Evolutionary conservation across 2,329 filamentous ascomycete species (phyloP).

Genomic region (Nothophoma quercina): DNA sequence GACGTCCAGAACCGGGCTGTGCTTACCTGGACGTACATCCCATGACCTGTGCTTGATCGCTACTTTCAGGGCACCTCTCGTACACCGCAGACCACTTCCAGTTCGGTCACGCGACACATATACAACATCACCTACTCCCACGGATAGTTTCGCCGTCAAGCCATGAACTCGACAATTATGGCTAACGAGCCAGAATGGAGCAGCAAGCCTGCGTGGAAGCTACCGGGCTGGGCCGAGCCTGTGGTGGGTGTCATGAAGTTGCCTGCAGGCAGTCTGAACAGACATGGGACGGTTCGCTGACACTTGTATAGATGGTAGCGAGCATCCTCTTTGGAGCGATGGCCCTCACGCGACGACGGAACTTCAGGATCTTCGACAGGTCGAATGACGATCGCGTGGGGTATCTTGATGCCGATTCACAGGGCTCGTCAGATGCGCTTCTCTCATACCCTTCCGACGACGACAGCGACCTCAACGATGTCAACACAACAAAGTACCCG

Average conservation of each 20-base stretch:
- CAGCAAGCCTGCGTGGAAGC: slow-evolving; percentile 52
- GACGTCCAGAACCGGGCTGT: slow-evolving; percentile 12
- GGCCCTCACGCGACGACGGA: slow-evolving; percentile 56
- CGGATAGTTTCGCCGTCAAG: background rate
- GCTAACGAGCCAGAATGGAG: slow-evolving; percentile 45
- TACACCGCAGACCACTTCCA: background rate
- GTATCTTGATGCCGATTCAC: slow-evolving; percentile 47
- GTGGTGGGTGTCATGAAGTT: slow-evolving; percentile 37
- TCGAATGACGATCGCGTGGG: slow-evolving; percentile 30
- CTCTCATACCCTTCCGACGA: slow-evolving; percentile 46
- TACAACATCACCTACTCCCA: background rate
- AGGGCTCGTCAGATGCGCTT: slow-evolving; percentile 51
- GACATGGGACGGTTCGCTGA: slow-evolving; percentile 3
- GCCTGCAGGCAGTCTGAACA: background rate
- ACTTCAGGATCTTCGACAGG: slow-evolving; percentile 53
- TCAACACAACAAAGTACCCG: slow-evolving; percentile 50
- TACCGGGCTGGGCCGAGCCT: slow-evolving; percentile 53
- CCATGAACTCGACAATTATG: slow-evolving; percentile 19
- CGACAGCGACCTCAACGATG: slow-evolving; percentile 48
- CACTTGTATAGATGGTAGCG: slow-evolving; percentile 55
- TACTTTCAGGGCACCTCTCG: background rate
- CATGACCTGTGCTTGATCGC: slow-evolving; percentile 6
- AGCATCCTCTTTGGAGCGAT: slow-evolving; percentile 59
- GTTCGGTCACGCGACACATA: slow-evolving; percentile 8
- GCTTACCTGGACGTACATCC: slow-evolving; percentile 9